These are phyloP conservation scores for Urochloa ruziziensis DNA, from an alignment of 176 grass and related monocot genomes.

Conservation along the genomic window DNA sequence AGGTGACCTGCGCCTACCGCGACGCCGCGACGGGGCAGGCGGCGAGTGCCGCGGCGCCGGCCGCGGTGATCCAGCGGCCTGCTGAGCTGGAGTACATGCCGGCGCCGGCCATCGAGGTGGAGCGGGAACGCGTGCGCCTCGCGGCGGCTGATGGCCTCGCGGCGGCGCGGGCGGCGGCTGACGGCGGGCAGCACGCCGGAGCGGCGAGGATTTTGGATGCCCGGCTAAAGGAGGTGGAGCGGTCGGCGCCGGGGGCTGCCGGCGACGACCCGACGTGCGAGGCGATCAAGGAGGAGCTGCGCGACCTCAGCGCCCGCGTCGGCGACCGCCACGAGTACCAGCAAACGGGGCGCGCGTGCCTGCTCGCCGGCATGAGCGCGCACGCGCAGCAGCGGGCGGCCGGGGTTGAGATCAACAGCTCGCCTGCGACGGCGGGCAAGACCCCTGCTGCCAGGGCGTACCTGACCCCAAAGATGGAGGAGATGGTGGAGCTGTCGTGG, in stretches of 20 bases:
- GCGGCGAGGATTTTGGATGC: constrained; percentile 34
- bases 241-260: not conserved
- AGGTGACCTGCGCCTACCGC: not conserved
- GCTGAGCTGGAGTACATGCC: not conserved
- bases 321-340: not conserved
- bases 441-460: not conserved
- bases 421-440: not conserved
- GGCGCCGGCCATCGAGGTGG: constrained; percentile 25
- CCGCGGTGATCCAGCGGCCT: not conserved
- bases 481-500: constrained; percentile 1
- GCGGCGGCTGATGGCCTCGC: constrained; percentile 36
- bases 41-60: not conserved
- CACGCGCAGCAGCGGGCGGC: constrained; percentile 25
- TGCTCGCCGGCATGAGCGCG: constrained; percentile 40
- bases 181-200: constrained; percentile 1
- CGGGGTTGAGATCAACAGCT: not conserved
- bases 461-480: constrained; percentile 5
- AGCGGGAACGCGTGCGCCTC: constrained; percentile 34
- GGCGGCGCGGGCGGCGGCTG: constrained; percentile 25
- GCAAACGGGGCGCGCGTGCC: constrained; percentile 26
- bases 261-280: constrained; percentile 2
- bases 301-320: constrained; percentile 24
- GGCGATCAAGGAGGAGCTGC: constrained; percentile 26
- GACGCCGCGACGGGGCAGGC: not conserved
- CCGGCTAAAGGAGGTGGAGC: not conserved